Percentiles rank a stretch among this genome's conserved stretches.
Conservation (phyloP, 73 alveolate species). For the Paramecium biaurelia region DNA sequence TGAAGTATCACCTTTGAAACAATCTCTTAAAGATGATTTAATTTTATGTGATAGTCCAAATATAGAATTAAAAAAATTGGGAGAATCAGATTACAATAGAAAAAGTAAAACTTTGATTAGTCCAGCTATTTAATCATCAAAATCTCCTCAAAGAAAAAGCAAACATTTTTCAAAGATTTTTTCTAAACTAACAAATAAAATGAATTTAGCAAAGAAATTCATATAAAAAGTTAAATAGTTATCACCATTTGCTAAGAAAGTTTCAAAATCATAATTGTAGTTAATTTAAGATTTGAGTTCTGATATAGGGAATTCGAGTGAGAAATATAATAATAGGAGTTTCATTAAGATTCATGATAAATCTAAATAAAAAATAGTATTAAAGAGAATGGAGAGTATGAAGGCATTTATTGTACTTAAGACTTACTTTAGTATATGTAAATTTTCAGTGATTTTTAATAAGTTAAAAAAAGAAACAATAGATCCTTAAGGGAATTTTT, state of each 20-base stretch:
- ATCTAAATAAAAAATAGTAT: neutral
- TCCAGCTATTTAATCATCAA: neutral
- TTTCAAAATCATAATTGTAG: neutral
- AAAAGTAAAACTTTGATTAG: neutral
- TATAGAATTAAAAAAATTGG: neutral
- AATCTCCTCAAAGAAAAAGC: neutral
- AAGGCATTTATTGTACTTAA: neutral
- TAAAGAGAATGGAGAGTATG: neutral
- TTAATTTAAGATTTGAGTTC: constrained; percentile 9
- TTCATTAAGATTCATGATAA: neutral
- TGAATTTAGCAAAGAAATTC: neutral
- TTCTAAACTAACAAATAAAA: neutral
- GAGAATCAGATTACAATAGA: neutral
- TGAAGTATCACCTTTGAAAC: neutral
- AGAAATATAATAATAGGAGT: neutral
- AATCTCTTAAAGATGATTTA: neutral
- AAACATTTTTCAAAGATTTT: constrained; percentile 28
- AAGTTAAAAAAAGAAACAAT: neutral
- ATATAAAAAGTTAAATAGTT: neutral
- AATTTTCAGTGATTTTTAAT: neutral
- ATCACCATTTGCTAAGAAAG: neutral
- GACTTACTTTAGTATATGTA: neutral
- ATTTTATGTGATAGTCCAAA: neutral
- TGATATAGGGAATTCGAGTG: neutral
- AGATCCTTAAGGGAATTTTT: constrained; percentile 2